phyloP scores from a whole-genome alignment of 202 grass and related monocot species.

The Saccharum hybrid region DNA sequence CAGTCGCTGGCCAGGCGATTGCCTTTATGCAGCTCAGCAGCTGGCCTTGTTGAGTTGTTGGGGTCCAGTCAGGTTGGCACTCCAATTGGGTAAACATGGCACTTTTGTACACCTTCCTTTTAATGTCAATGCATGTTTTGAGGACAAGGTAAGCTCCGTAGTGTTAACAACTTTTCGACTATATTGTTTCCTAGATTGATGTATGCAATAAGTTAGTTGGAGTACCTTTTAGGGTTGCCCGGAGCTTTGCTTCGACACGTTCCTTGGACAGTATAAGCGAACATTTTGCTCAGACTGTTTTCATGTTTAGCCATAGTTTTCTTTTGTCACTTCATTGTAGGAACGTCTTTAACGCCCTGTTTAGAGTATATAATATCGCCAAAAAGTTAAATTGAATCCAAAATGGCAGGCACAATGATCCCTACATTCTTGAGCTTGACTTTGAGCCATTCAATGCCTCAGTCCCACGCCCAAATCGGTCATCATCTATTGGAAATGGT shows the following conservation, averaged over 20 bases:
- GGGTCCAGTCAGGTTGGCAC: neutral
- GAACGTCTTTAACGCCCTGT: conserved; percentile 3
- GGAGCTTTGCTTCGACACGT: neutral
- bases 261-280: neutral
- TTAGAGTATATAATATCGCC: conserved; percentile 8
- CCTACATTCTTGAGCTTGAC: conserved; percentile 85
- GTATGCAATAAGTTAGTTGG: neutral
- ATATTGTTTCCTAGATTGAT: neutral
- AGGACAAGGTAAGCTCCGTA: neutral
- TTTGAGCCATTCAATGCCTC: conserved; percentile 93
- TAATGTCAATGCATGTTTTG: neutral
- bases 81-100: conserved; percentile 15
- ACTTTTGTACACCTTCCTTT: neutral
- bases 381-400: conserved; percentile 30
- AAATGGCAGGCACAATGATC: conserved; percentile 52
- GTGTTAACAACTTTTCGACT: neutral
- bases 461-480: conserved; percentile 72
- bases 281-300: neutral
- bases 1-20: neutral
- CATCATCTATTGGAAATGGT: conserved; percentile 94
- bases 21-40: neutral
- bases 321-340: neutral
- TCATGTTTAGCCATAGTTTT: neutral
- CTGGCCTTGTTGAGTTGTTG: too few relatives aligned
- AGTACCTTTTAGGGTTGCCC: neutral